These are phyloP conservation scores for Dendrobium huoshanense DNA, from an alignment of 106 monocot genomes.

Conservation along the genomic window DNA sequence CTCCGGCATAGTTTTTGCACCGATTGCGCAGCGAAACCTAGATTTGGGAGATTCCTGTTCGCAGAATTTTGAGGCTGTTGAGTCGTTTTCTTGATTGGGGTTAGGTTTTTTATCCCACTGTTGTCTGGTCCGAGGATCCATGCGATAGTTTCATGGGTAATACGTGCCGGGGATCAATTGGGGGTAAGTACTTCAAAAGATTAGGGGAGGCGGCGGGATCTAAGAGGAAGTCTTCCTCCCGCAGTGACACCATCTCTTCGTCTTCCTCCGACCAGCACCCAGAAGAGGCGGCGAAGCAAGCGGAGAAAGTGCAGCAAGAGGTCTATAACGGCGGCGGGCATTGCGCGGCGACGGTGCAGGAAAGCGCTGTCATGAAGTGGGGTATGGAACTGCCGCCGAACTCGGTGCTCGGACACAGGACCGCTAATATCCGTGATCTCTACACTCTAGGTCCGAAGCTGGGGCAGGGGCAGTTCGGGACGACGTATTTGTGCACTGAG, in stretches of 20 bases:
- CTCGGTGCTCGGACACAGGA: constrained; percentile 42
- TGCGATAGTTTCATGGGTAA: constrained; percentile 63
- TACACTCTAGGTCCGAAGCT: constrained; percentile 52
- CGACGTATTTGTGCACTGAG: constrained; percentile 53
- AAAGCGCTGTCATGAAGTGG: constrained; percentile 4
- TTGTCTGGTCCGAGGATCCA: not conserved
- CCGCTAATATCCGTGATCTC: constrained; percentile 39
- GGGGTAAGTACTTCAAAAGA: constrained; percentile 10
- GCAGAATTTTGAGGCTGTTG: not conserved
- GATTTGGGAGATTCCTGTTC: not conserved
- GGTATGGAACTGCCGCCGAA: constrained; percentile 1
- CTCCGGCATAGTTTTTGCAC: not conserved
- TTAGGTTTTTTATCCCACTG: not conserved
- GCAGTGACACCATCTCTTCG: not conserved
- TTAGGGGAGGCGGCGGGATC: constrained; percentile 10
- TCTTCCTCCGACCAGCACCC: not conserved
- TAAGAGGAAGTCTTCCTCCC: not conserved
- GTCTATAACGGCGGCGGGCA: not conserved
- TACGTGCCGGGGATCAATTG: constrained; percentile 51
- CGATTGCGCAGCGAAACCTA: not conserved
- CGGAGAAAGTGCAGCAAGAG: not conserved
- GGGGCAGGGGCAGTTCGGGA: constrained; percentile 74
- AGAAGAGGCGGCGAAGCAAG: not conserved
- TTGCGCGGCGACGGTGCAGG: not conserved
- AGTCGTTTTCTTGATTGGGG: not conserved